Evolutionary conservation across 1,284 basidiomycete genomes (phyloP).

Genomic region (Mycena sp.): DNA sequence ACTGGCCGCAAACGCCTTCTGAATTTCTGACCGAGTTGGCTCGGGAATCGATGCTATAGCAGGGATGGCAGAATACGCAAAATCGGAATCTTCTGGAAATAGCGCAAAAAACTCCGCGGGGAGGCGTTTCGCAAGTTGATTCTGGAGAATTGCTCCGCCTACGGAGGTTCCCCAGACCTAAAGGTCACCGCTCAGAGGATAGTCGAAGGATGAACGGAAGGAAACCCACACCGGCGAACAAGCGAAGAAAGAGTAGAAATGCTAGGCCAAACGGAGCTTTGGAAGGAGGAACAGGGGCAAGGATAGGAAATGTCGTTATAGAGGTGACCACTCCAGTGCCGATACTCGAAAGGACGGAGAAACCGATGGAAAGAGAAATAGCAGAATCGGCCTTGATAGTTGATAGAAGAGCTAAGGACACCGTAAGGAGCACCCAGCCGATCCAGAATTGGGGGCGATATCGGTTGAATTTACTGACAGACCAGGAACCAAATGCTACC

Average conservation of each 20-base stretch:
- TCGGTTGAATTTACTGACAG: background rate
- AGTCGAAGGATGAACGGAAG: background rate
- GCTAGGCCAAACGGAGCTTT: constrained; percentile 14
- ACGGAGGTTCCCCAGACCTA: constrained; percentile 37
- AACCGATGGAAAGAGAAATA: background rate
- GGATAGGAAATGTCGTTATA: constrained; percentile 19
- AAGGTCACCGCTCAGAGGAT: background rate
- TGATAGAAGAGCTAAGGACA: constrained; percentile 2
- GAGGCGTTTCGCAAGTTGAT: constrained; percentile 27
- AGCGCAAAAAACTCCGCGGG: constrained; percentile 28
- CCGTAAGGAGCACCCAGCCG: constrained; percentile 16
- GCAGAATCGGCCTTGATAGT: constrained; percentile 7
- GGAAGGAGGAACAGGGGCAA: constrained; percentile 16
- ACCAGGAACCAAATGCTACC: constrained; percentile 40
- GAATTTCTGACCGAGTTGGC: constrained; percentile 38
- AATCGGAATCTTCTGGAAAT: constrained; percentile 28
- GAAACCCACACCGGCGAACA: constrained; percentile 12
- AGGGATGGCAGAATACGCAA: constrained; percentile 43
- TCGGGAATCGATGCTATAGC: constrained; percentile 32
- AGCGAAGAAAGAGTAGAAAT: constrained; percentile 16
- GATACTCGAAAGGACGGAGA: background rate
- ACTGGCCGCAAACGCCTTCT: constrained; percentile 41
- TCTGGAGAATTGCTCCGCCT: constrained; percentile 35
- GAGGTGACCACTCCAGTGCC: constrained; percentile 12
- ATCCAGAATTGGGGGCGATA: constrained; percentile 19